Conservation (phyloP, 2,329 filamentous ascomycete species). For the Graphiopsis chlorocephala region DNA sequence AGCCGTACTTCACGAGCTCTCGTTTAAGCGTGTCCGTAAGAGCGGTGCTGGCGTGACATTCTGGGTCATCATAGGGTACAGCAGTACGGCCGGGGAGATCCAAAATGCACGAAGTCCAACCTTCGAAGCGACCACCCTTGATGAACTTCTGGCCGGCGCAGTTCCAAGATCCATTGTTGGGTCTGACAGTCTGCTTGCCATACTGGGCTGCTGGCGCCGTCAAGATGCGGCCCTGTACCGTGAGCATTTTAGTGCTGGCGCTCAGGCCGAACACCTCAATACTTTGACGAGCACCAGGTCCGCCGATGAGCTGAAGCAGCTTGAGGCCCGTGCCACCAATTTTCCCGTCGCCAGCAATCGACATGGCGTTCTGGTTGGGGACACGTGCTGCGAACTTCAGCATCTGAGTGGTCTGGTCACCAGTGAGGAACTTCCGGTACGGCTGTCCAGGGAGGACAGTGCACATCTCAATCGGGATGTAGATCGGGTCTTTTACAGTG, state of each 20-base stretch:
- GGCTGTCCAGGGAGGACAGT: conserved; percentile 63
- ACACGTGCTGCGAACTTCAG: conserved; percentile 67
- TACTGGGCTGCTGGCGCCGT: conserved; percentile 62
- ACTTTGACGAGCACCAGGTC: conserved; percentile 17
- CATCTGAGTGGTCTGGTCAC: conserved; percentile 65
- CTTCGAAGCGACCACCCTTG: conserved; percentile 53
- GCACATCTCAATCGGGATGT: conserved; percentile 66
- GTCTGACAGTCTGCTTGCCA: conserved; percentile 15
- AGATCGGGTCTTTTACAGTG: conserved; percentile 54
- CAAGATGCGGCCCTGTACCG: conserved; percentile 70
- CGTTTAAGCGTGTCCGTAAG: conserved; percentile 22
- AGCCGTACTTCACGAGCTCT: conserved; percentile 26
- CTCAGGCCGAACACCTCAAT: conserved; percentile 59
- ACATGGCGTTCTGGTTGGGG: conserved; percentile 64
- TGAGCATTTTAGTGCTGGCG: conserved; percentile 62
- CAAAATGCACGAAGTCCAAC: conserved; percentile 34
- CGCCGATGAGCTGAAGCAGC: conserved; percentile 52
- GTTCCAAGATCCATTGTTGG: conserved; percentile 33
- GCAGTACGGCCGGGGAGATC: conserved; percentile 31
- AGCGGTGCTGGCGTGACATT: not conserved
- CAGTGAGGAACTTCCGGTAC: conserved; percentile 57
- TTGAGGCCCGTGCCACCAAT: conserved; percentile 50
- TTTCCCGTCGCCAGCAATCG: conserved; percentile 48
- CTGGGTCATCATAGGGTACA: not conserved
- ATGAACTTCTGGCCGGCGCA: conserved; percentile 51